Percentiles rank a stretch among this genome's conserved stretches.
Evolutionary conservation across 306 rosid genomes (phyloP).

Genomic region (Astragalus membranaceus): DNA sequence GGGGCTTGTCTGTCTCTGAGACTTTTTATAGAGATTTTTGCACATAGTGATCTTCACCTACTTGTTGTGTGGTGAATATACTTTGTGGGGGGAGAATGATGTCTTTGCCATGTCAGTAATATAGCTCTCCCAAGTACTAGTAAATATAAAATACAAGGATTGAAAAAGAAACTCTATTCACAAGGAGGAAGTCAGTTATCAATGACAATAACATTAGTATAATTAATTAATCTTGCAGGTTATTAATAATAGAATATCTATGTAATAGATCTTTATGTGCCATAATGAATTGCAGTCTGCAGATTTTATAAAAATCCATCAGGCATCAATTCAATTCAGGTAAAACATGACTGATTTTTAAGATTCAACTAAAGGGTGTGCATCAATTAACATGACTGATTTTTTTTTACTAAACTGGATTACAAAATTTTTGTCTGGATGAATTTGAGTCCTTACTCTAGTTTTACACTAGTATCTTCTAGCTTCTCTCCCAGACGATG

Average conservation of each 20-base stretch:
- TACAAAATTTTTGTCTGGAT: too few relatives aligned
- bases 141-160: not conserved
- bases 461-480: not conserved
- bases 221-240: not conserved
- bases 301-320: not conserved
- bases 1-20: slow-evolving; percentile 36
- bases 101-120: slow-evolving; percentile 29
- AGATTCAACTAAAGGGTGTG: not conserved
- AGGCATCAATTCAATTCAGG: not conserved
- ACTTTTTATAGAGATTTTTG: slow-evolving; percentile 15
- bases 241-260: not conserved
- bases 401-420: too few relatives aligned
- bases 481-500: not conserved
- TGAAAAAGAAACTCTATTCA: slow-evolving; percentile 5
- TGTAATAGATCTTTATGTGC: slow-evolving; percentile 18
- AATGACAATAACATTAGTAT: not conserved
- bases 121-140: not conserved
- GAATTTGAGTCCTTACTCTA: too few relatives aligned
- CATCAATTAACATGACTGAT: too few relatives aligned
- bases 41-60: slow-evolving; percentile 27
- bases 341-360: not conserved
- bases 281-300: not conserved
- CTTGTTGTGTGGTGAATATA: slow-evolving; percentile 4
- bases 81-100: slow-evolving; percentile 32
- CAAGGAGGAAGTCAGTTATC: slow-evolving; percentile 21